Percentiles rank a stretch among this genome's conserved stretches.
These are phyloP conservation scores for Haematococcus sp. DNA, from an alignment of 139 green algal species.

Conservation along the genomic window DNA sequence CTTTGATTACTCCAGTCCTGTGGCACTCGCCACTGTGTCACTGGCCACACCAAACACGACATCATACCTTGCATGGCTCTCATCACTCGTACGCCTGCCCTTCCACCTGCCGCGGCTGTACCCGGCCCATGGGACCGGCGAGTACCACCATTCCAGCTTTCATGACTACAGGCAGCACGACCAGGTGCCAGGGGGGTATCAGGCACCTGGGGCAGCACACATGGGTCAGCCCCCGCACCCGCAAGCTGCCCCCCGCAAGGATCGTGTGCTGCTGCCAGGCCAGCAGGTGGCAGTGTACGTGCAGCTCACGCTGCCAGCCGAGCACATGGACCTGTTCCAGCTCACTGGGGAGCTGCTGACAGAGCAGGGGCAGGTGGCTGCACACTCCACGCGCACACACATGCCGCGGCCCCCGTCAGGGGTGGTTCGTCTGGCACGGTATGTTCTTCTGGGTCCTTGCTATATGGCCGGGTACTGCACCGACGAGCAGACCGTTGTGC, in stretches of 20 bases:
- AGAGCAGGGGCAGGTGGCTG: neutral
- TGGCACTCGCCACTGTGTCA: slow-evolving; percentile 1
- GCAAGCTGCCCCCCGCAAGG: neutral
- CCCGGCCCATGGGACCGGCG: no score
- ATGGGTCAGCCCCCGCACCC: neutral
- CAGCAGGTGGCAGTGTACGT: slow-evolving; percentile 5
- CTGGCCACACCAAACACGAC: neutral
- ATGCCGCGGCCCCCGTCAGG: neutral
- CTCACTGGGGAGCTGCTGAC: slow-evolving; percentile 11
- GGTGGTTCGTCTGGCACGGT: neutral
- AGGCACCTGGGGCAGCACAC: neutral
- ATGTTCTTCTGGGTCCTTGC: slow-evolving; percentile 9
- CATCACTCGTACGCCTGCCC: neutral
- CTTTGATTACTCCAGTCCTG: slow-evolving; percentile 21
- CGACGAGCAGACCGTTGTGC: neutral
- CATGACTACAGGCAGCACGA: neutral
- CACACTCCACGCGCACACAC: neutral
- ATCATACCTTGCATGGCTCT: neutral
- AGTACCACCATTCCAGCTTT: neutral
- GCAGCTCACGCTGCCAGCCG: neutral
- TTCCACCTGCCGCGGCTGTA: no score
- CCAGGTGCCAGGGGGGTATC: neutral
- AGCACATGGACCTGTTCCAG: slow-evolving; percentile 10
- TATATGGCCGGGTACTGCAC: neutral
- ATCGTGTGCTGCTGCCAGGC: neutral